Evolutionary conservation across 768 basidiomycete genomes (phyloP), one percentile per base, ranked within the genome.

Genomic region (Phanerochaete sordida): DNA sequence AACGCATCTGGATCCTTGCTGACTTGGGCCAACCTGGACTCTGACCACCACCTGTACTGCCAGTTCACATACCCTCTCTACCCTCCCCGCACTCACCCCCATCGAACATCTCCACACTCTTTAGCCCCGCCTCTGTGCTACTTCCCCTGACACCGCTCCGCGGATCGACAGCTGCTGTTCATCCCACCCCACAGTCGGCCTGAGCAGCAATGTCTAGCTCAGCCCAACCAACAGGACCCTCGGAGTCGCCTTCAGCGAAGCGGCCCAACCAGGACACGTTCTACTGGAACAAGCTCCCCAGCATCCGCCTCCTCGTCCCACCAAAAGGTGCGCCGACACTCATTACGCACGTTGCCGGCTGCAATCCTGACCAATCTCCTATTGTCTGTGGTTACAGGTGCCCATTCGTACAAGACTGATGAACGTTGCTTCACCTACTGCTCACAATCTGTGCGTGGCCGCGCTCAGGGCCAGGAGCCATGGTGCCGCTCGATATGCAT

Each of bases 341-440:
- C 50, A 16, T 28, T 31, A 24, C 33, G 33, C 15, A 33, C 33
- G 33, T 35, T 35, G 33, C 33, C 33, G 13, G 13, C 19, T 43
- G 19, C 4, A 43, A 19, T 43, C 7, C 39, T 19, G 39, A 43
- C 39, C 19, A 16, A 19, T 19, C 39, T 43, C 39, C 39, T 43
- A 43, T 43, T 4, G 0, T 11, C 11, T 37, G 19, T 19, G 8
- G 33, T 7, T 27, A 24, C 30, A 73, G 72, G 70, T 9, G 57
- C 33, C 23, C 66, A 70, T 67, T 73, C 73, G 11, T 62, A 70
- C 27, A 62, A 71, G 33, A 65, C 69, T 16, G 73, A 73, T 62
- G 71, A 74, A 56, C 68, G 72, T n/a, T 76, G 73, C 62, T 68
- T 75, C 53, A 73, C 70, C 1, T 75, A 71, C 64, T 74, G 74